A percentile compares a stretch with the other conserved stretches of the same genome.
Evolutionary conservation across 768 basidiomycete genomes (phyloP).

Genomic region (Trametes elegans): DNA sequence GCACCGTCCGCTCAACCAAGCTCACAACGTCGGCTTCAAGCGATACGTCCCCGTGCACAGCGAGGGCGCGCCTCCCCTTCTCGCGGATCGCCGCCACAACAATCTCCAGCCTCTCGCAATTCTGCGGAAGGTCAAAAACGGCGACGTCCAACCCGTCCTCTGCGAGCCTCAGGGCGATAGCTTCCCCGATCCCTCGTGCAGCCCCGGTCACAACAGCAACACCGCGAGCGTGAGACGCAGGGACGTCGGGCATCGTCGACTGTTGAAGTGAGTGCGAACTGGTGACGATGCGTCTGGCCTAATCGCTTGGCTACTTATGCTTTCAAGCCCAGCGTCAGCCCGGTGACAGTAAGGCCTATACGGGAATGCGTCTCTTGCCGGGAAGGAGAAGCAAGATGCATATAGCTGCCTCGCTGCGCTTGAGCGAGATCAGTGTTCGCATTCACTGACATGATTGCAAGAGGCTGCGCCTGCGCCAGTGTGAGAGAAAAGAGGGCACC

Average conservation of each 20-base stretch:
- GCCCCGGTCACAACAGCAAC: constrained; percentile 31
- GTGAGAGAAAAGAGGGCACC: too few species aligned
- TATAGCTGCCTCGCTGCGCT: too few species aligned
- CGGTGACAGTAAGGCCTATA: too few species aligned
- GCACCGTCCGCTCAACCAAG: constrained; percentile 34
- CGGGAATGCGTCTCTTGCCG: too few species aligned
- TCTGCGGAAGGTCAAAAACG: constrained; percentile 20
- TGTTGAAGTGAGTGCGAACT: background rate
- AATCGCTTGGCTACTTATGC: too few species aligned
- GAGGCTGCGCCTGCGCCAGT: too few species aligned
- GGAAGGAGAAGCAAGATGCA: too few species aligned
- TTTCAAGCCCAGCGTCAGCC: too few species aligned
- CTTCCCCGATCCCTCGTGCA: constrained; percentile 29
- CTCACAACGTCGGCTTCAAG: constrained; percentile 39
- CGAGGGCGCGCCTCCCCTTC: constrained; percentile 25
- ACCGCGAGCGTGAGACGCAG: background rate
- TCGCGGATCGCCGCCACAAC: constrained; percentile 19
- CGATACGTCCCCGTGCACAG: constrained; percentile 40
- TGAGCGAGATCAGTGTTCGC: too few species aligned
- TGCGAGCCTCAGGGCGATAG: constrained; percentile 28
- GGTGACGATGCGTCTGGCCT: too few species aligned
- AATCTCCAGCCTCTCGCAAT: constrained; percentile 11
- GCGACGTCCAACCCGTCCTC: constrained; percentile 27
- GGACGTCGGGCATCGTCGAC: background rate
- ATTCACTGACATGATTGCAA: too few species aligned